Base-by-base conservation (phyloP, 345 rosid genomes). In the Dimocarpus longan region DNA sequence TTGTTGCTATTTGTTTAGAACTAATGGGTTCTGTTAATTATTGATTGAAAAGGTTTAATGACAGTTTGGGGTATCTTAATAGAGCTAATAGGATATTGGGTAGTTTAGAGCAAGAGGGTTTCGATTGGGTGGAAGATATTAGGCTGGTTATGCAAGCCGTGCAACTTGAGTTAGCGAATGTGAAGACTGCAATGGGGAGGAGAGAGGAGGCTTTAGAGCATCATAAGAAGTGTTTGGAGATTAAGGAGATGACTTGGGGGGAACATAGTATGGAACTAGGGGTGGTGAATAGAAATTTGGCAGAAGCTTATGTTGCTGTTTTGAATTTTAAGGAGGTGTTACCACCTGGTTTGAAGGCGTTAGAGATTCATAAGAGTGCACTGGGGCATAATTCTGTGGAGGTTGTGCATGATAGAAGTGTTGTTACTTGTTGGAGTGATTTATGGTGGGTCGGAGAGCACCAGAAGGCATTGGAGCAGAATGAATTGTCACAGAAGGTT, bases 351-450 rank as follows among this genome's bases (percentile, higher is more conserved):
- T 74, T 86, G 83, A 93, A 91, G 82, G 97, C 94, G 0, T 81
- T 94, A 68, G 94, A 94, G 85, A 94, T 93, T 63, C 98, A 96
- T 79, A 88, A 64, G 84, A 85, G 81, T 70, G 92, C 80, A 12
- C 65, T 96, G 48, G 97, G 99, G 78, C 79, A 78, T 85, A 87
- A 89, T 78, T 96, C 98, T 0, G 95, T 90, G 68, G 99, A 94
- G 83, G 94, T 91, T 82, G 98, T 97, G 0, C 92, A 85, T 10
- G 98, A 94, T 82, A 82, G 99, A 83, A 91, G 92, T 64, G 85
- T 93, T 74, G 89, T n/a, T n/a, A n/a, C n/a, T n/a, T n/a, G n/a
- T 96, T n/a, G 98, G 98, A 42, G 93, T 96, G 65, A 91, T 94
- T 19, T 94, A 91, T 71, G 89, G 89, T 8, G 99, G 99, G 42